Percentiles rank a stretch among this genome's conserved stretches.
These are phyloP conservation scores for Scytalidium lignicola DNA, from an alignment of 2,329 filamentous ascomycete genomes.

Conservation along the genomic window DNA sequence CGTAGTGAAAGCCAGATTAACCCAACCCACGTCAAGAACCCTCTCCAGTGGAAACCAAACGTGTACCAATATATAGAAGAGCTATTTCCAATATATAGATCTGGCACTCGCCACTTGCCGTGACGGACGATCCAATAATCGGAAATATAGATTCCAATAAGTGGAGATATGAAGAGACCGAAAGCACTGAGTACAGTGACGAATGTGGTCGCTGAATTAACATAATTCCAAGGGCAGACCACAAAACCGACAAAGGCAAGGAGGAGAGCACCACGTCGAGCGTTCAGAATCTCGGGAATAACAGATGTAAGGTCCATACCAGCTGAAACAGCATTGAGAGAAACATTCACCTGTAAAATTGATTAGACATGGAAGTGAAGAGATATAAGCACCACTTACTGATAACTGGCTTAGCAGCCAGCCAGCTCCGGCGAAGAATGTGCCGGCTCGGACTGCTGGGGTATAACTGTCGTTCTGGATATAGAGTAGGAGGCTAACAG, in stretches of 20 bases:
- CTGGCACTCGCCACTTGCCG: conserved; percentile 12
- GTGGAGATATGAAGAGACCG: conserved; percentile 5
- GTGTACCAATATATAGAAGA: conserved; percentile 13
- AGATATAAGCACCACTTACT: neutral
- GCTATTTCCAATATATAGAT: conserved; percentile 12
- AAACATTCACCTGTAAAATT: conserved; percentile 1
- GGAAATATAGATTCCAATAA: conserved; percentile 1
- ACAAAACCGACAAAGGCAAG: conserved; percentile 2
- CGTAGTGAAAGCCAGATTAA: too few relatives aligned
- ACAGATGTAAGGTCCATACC: conserved; percentile 8
- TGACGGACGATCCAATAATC: conserved; percentile 10
- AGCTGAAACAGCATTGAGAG: conserved; percentile 4
- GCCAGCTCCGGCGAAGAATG: conserved; percentile 6
- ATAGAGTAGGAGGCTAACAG: conserved; percentile 4
- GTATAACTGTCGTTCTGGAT: conserved; percentile 3
- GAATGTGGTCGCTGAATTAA: conserved; percentile 8
- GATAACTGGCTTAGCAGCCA: conserved; percentile 4
- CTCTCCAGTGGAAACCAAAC: conserved; percentile 8
- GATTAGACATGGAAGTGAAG: neutral
- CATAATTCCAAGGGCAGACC: conserved; percentile 6
- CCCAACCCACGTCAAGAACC: too few relatives aligned
- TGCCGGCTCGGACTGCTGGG: conserved; percentile 2
- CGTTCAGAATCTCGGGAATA: conserved; percentile 3
- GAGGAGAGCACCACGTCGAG: conserved; percentile 4
- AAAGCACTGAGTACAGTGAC: conserved; percentile 8